Evolutionary conservation across 768 basidiomycete species (phyloP).

Genomic region (Termitomyces sp.): DNA sequence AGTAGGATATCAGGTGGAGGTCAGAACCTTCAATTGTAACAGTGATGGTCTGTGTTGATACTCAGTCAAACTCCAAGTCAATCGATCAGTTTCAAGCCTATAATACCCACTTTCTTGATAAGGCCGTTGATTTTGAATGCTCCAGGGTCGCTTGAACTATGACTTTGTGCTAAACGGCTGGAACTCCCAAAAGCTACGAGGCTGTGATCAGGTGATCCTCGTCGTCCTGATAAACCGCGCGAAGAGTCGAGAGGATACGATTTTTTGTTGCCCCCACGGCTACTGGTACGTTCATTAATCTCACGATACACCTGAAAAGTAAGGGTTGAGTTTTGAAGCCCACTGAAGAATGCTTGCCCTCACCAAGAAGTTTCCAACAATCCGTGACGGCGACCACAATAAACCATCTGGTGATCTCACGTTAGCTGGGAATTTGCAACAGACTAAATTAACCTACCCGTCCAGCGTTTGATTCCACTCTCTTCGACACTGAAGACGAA

Average conservation of each 20-base stretch:
- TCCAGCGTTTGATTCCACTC: constrained; percentile 86
- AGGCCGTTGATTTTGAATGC: constrained; percentile 69
- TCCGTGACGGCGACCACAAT: constrained; percentile 80
- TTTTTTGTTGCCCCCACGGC: constrained; percentile 45
- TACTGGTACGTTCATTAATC: constrained; percentile 61
- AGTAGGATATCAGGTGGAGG: constrained; percentile 82
- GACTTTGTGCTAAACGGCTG: constrained; percentile 24
- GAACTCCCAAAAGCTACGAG: constrained; percentile 25
- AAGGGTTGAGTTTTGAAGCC: background rate
- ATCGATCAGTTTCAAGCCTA: background rate
- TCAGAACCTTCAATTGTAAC: constrained; percentile 74
- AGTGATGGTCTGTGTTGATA: constrained; percentile 64
- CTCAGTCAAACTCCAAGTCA: background rate
- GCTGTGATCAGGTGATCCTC: constrained; percentile 35
- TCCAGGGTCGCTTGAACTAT: constrained; percentile 38
- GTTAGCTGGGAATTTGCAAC: constrained; percentile 12
- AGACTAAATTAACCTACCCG: constrained; percentile 35
- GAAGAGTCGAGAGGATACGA: constrained; percentile 45
- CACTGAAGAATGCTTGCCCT: background rate
- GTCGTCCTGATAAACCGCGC: constrained; percentile 27
- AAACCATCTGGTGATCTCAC: constrained; percentile 39
- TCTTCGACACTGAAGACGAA: constrained; percentile 89
- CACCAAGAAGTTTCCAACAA: constrained; percentile 83
- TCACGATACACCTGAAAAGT: constrained; percentile 69
- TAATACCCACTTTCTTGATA: constrained; percentile 64